A percentile compares a stretch with the other conserved stretches of the same genome.
Evolutionary conservation across 345 rosid genomes (phyloP).

Genomic region (Laguncularia racemosa): DNA sequence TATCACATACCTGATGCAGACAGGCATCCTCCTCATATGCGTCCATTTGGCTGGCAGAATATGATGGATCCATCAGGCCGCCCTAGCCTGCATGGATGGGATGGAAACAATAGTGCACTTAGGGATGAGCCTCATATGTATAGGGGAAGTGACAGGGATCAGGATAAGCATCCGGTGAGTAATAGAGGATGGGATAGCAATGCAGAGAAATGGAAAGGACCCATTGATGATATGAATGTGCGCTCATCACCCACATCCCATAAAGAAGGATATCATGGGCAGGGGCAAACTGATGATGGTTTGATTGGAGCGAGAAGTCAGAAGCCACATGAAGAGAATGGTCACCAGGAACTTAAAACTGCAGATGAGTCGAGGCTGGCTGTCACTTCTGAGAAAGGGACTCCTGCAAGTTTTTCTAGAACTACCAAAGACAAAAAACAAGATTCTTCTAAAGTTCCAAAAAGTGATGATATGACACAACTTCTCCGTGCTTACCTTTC

Average conservation of each 20-base stretch:
- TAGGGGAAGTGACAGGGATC: slow-evolving; percentile 87
- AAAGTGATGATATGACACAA: slow-evolving; percentile 16
- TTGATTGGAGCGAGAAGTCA: slow-evolving; percentile 35
- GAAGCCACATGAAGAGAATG: slow-evolving; percentile 30
- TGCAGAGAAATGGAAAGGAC: slow-evolving; percentile 75
- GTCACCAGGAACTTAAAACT: slow-evolving; percentile 20
- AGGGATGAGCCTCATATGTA: slow-evolving; percentile 77
- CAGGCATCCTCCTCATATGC: slow-evolving; percentile 73
- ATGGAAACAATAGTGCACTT: slow-evolving; percentile 60
- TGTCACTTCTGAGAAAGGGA: slow-evolving; percentile 39
- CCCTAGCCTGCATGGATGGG: slow-evolving; percentile 88
- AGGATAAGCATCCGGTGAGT: slow-evolving; percentile 53
- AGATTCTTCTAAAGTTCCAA: slow-evolving; percentile 29
- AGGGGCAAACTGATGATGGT: slow-evolving; percentile 41
- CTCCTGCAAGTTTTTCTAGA: slow-evolving; percentile 25
- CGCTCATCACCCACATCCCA: slow-evolving; percentile 45
- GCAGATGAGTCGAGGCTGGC: slow-evolving; percentile 42
- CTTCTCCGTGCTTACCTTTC: slow-evolving; percentile 55
- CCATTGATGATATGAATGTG: slow-evolving; percentile 53
- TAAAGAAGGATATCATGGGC: slow-evolving; percentile 53
- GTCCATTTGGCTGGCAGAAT: slow-evolving; percentile 91
- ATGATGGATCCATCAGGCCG: slow-evolving; percentile 77
- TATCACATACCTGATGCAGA: slow-evolving; percentile 78
- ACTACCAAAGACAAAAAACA: slow-evolving; percentile 20
- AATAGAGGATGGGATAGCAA: slow-evolving; percentile 73